Evolutionary conservation across 2,329 filamentous ascomycete species (phyloP).

Genomic region (Arthrobotrys megalospora): DNA sequence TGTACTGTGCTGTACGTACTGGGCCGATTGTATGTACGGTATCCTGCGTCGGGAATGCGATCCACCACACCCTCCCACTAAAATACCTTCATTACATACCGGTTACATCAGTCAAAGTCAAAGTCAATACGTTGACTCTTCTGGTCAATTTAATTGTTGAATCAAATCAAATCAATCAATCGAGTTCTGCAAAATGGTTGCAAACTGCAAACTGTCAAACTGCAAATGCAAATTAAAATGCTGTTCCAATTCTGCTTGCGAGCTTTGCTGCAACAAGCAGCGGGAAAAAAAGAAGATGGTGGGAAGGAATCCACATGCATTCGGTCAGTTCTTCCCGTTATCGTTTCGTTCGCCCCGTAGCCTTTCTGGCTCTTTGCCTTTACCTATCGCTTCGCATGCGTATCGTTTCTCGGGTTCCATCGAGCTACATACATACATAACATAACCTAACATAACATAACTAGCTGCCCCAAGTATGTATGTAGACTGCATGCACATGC

Average conservation of each 20-base stretch:
- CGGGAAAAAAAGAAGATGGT: too few species aligned
- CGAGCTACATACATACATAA: not conserved
- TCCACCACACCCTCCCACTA: not conserved
- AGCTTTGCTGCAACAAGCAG: too few species aligned
- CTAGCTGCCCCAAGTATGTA: not conserved
- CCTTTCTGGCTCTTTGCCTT: not conserved
- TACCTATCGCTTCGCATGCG: conserved; percentile 15
- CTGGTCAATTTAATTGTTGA: not conserved
- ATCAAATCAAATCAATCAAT: not conserved
- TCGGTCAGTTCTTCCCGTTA: not conserved
- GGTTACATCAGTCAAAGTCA: conserved; percentile 15
- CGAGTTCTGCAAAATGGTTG: too few species aligned
- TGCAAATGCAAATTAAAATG: too few species aligned
- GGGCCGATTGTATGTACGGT: too few species aligned
- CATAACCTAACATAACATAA: too few species aligned
- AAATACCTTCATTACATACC: conserved; percentile 26
- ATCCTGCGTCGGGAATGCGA: conserved; percentile 7
- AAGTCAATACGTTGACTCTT: not conserved
- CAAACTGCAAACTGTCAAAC: too few species aligned
- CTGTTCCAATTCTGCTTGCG: too few species aligned
- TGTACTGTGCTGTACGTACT: too few species aligned
- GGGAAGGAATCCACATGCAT: too few species aligned
- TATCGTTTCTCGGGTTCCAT: conserved; percentile 30
- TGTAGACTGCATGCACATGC: not conserved
- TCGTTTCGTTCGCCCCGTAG: not conserved